Evolutionary conservation across 305 asterid genomes (phyloP).

Genomic region (Ilex paraguariensis): DNA sequence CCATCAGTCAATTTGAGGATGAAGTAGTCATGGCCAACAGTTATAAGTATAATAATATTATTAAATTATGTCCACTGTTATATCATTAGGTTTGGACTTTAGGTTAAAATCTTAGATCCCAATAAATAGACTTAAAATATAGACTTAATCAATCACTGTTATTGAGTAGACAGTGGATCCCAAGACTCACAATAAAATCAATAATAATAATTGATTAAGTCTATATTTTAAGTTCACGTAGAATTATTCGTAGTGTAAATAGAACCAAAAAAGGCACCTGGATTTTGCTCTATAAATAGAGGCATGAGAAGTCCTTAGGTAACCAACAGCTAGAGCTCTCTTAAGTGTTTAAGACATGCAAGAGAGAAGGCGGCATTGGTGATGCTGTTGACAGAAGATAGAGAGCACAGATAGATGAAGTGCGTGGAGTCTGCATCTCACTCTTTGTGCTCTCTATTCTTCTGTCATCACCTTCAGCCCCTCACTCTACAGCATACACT

Average conservation of each 20-base stretch:
- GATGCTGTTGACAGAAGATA: constrained; percentile 47
- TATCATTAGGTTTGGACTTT: too few species aligned
- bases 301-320: constrained; percentile 2
- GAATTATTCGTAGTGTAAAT: too few species aligned
- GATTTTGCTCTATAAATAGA: constrained; percentile 21
- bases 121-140: not conserved
- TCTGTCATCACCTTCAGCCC: constrained; percentile 40
- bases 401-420: constrained; percentile 36
- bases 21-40: not conserved
- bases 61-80: too few species aligned
- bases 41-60: not conserved
- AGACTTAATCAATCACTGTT: not conserved
- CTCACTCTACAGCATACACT: not conserved
- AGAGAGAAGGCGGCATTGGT: constrained; percentile 12
- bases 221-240: too few species aligned
- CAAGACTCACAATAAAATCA: too few species aligned
- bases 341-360: too few species aligned
- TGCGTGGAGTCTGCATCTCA: constrained; percentile 28
- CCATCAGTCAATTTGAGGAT: too few species aligned
- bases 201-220: too few species aligned
- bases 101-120: too few species aligned
- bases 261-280: too few species aligned
- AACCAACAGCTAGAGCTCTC: constrained; percentile 6
- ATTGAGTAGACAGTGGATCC: too few species aligned
- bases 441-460: constrained; percentile 49